phyloP scores from a whole-genome alignment of 202 grass and related monocot species.

The Musa balbisiana region DNA sequence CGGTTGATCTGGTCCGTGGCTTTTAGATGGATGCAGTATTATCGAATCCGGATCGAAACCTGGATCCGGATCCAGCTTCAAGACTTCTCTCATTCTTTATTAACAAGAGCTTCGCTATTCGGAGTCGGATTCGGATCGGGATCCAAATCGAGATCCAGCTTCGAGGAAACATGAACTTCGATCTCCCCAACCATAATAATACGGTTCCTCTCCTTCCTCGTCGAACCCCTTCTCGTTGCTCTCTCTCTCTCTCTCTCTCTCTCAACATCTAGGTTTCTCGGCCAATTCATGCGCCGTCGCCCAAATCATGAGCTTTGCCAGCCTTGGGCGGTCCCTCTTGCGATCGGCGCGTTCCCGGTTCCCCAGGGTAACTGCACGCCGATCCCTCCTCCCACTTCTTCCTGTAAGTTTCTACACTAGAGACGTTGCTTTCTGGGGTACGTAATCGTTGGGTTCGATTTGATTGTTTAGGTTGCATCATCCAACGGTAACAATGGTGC shows the following conservation, averaged over 20 bases:
- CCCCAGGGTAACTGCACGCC: neutral
- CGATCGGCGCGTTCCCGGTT: conserved; percentile 52
- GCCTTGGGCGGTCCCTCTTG: conserved; percentile 52
- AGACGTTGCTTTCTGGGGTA: neutral
- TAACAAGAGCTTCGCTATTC: no score
- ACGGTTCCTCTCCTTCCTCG: no score
- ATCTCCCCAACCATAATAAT: no score
- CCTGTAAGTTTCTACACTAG: neutral
- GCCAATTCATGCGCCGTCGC: conserved; percentile 22
- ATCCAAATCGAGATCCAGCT: no score
- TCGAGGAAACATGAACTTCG: no score
- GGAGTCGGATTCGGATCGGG: no score
- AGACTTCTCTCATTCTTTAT: no score
- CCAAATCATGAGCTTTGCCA: conserved; percentile 49
- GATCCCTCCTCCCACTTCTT: neutral
- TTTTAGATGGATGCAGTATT: no score
- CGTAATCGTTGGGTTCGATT: neutral
- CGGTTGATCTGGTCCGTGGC: no score
- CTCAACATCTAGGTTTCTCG: neutral
- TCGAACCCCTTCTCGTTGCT: neutral
- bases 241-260: neutral
- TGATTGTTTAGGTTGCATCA: conserved; percentile 33
- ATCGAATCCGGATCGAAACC: no score
- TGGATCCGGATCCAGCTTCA: no score
- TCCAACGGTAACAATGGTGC: conserved; percentile 26